Base-by-base conservation (phyloP, 2,329 filamentous ascomycete genomes). In the Furcasterigmium furcatum region DNA sequence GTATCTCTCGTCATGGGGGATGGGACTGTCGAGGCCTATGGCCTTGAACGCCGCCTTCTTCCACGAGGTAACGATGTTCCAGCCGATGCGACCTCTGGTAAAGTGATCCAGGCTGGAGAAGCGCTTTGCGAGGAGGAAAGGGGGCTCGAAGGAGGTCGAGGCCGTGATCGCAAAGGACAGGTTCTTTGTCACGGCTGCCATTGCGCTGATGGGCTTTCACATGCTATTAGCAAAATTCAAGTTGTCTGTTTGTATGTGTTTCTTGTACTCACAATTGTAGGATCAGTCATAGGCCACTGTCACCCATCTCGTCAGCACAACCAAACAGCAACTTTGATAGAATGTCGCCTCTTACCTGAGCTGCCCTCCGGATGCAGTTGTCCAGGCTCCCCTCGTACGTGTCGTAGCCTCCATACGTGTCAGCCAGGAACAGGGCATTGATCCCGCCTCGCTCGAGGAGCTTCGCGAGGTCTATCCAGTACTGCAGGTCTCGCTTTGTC, bases 151-250 rank as follows among this genome's bases (percentile, higher is more conserved):
- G 0, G 78, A 78, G 3, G 81, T 84, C 0, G 78, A 81, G 0
- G 79, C 77, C 1, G 81, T 85, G 48, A 86, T 80, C 2, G 73
- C 82, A 52, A 85, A 85, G 0, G 72, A 68, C 3, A 85, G 65
- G 42, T 82, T 80, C 61, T 81, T 84, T 1, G 82, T 85, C 24
- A 83, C 81, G 0, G 81, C 80, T 4, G 81, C 82, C 82, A 85
- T 85, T 25, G 82, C 81, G 3, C 73, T 74, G 45, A 85, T 82
- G 3, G 80, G 77, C 76, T 80, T 16, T 18, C 29, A n/a, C n/a
- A n/a, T n/a, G n/a, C n/a, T n/a, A n/a, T n/a, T n/a, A n/a, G 18
- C 19, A 47, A 13, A 45, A 14, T 21, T 38, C 10, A 38, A 38
- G 24, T 7, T 27, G 24, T 27, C 24, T 7, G 24, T 12, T 27